These are phyloP conservation scores for Daldinia decipiens DNA, from an alignment of 495 filamentous ascomycete species.

Conservation along the genomic window DNA sequence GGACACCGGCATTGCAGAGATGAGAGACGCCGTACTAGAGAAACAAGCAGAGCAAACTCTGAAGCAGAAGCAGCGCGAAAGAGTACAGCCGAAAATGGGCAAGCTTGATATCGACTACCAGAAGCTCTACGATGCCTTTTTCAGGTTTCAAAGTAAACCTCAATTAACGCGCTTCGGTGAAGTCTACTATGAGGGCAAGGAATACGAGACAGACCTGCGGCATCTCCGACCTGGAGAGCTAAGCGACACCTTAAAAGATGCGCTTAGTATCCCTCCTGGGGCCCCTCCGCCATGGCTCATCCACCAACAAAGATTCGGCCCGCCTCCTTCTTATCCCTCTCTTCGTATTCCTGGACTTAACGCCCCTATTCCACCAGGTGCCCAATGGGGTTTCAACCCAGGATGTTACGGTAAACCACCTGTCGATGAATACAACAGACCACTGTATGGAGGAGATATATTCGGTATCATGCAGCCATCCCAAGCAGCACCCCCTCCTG, in stretches of 20 bases:
- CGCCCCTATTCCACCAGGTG: conserved; percentile 94
- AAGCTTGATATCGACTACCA: conserved; percentile 98
- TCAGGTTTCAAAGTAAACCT: conserved; percentile 95
- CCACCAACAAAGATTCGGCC: conserved; percentile 92
- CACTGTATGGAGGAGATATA: conserved; percentile 92
- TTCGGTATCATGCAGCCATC: conserved; percentile 81
- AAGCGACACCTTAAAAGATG: conserved; percentile 89
- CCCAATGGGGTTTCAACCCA: conserved; percentile 92
- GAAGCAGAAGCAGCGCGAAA: conserved; percentile 94
- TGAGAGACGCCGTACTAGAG: conserved; percentile 95
- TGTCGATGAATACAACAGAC: conserved; percentile 88
- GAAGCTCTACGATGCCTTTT: conserved; percentile 97
- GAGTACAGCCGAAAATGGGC: conserved; percentile 96
- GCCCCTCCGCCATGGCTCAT: conserved; percentile 97
- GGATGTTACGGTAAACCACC: conserved; percentile 97
- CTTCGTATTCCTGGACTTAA: conserved; percentile 95
- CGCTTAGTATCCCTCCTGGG: conserved; percentile 91
- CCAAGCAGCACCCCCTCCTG: conserved; percentile 65
- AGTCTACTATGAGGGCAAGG: conserved; percentile 98
- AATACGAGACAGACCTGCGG: conserved; percentile 93
- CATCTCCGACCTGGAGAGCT: conserved; percentile 91
- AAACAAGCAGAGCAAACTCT: conserved; percentile 90
- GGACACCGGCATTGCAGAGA: conserved; percentile 96
- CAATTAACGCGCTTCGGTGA: conserved; percentile 94
- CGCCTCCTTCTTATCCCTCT: conserved; percentile 90